Evolutionary conservation across 2,329 filamentous ascomycete species (phyloP), one percentile per base, ranked within the genome.

Genomic region (Aspergillus sp.): DNA sequence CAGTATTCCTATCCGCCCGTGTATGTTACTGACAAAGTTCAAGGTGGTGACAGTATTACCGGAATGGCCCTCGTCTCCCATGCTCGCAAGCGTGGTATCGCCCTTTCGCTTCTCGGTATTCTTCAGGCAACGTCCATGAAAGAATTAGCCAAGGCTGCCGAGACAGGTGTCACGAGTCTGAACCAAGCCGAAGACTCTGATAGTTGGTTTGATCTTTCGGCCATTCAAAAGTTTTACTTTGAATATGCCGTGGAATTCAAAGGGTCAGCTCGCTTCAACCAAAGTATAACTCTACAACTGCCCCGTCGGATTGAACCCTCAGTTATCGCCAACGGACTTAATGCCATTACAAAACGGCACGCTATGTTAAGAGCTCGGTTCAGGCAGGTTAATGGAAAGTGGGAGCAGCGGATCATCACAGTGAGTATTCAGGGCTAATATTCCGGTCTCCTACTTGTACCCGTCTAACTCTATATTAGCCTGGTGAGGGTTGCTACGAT

Each of bases 41-140:
- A 11, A 31, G 71, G 71, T 21, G 74, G 74, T 4, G 73, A 77
- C 57, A 76, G 74, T 46, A 74, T 77, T 31, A 70, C 68, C 37
- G 74, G 73, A 46, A 76, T 76, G 73, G 68, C 71, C 8, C 66
- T 75, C 17, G 68, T 75, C 25, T 73, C 73, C n/a, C 64, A 68
- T n/a, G 69, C 72, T 19, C 70, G 72, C 23, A 73, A 71, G 39
- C 68, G 70, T 27, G 71, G 70, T 3, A 62, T 75, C 4, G 59
- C 61, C 12, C 44, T 75, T 12, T 68, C 70, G 6, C 64, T 75
- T 12, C 68, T 73, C 51, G 68, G 70, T 37, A 68, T 75, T 27
- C 59, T 75, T n/a, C 72, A 72, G 52, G 69, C 66, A 43, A 59
- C 66, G 17, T 73, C 72, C 1, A 61, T 75, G 8, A 31, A 31